These are phyloP conservation scores for Kwoniella europaea DNA, from an alignment of 768 basidiomycete genomes.

Conservation along the genomic window DNA sequence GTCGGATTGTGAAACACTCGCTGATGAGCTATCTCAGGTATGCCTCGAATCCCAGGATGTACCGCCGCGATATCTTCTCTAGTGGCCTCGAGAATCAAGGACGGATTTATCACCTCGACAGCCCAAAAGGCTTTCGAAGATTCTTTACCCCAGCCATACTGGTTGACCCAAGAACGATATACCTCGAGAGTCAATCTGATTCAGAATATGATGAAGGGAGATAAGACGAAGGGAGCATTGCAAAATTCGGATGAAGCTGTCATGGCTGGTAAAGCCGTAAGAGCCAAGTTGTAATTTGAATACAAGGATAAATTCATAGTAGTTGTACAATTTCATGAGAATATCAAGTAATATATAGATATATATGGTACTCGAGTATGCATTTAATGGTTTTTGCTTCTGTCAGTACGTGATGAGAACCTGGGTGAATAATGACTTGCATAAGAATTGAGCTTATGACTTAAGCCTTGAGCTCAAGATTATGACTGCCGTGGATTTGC, in stretches of 20 bases:
- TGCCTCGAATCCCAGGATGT: slow-evolving; percentile 45
- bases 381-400: background rate
- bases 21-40: slow-evolving; percentile 25
- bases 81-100: slow-evolving; percentile 6
- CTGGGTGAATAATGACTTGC: no score
- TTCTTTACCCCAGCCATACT: slow-evolving; percentile 35
- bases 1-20: background rate
- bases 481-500: no score
- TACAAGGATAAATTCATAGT: background rate
- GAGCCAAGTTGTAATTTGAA: slow-evolving; percentile 1
- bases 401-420: no score
- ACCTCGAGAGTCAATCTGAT: slow-evolving; percentile 34
- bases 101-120: slow-evolving; percentile 11
- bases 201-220: slow-evolving; percentile 32
- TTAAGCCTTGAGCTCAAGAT: no score
- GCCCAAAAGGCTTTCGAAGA: slow-evolving; percentile 20
- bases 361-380: background rate
- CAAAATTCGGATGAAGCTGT: slow-evolving; percentile 26
- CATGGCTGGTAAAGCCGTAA: slow-evolving; percentile 14
- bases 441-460: no score
- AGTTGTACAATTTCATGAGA: background rate
- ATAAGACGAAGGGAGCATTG: slow-evolving; percentile 10
- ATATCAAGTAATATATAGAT: background rate
- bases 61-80: slow-evolving; percentile 28
- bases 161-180: slow-evolving; percentile 32